Evolutionary conservation across 192 early-diverging fungal genomes (phyloP).

Genomic region (Rhizophagus clarus): DNA sequence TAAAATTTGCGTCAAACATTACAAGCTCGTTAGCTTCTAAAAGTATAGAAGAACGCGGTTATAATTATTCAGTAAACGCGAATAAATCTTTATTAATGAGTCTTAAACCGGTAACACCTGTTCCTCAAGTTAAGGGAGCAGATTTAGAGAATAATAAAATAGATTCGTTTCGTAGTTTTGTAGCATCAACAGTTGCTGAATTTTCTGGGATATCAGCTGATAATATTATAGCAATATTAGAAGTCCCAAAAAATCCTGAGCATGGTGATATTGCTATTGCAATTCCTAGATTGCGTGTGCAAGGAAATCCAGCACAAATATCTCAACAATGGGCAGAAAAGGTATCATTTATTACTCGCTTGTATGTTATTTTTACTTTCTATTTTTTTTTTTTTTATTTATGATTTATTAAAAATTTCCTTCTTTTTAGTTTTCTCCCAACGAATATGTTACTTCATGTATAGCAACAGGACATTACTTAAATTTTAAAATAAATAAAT

Average conservation of each 20-base stretch:
- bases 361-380: background rate
- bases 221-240: constrained; percentile 57
- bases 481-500: constrained; percentile 72
- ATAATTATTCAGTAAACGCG: constrained; percentile 1
- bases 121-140: constrained; percentile 44
- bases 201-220: constrained; percentile 49
- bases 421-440: constrained; percentile 54
- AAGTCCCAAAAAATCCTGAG: constrained; percentile 58
- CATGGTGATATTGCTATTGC: constrained; percentile 75
- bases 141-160: constrained; percentile 52
- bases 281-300: constrained; percentile 65
- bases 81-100: background rate
- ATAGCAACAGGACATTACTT: constrained; percentile 70
- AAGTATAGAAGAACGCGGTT: constrained; percentile 25
- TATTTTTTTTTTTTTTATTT: background rate
- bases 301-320: constrained; percentile 68
- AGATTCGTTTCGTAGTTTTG: constrained; percentile 67
- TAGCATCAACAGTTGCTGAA: constrained; percentile 59
- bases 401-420: background rate
- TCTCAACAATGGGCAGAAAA: constrained; percentile 65
- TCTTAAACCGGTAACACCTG: background rate
- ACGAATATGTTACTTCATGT: constrained; percentile 55
- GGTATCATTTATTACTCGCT: constrained; percentile 27
- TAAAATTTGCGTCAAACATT: background rate
- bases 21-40: background rate